Conservation (phyloP, 2,329 filamentous ascomycete genomes). For the Trichophyton benhamiae region DNA sequence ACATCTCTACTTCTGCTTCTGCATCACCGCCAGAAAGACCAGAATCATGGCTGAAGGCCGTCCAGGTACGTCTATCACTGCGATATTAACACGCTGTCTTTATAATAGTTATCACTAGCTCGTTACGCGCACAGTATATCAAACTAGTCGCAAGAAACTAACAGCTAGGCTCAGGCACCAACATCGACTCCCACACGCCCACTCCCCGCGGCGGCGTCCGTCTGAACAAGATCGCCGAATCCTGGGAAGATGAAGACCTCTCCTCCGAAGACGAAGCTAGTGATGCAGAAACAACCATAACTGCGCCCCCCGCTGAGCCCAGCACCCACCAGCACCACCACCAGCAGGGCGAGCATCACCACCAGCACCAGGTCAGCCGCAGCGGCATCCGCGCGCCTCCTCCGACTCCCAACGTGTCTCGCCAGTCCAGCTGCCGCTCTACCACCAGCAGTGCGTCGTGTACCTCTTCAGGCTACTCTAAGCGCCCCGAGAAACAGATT, state of each 20-base stretch:
- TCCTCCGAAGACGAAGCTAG: conserved; percentile 32
- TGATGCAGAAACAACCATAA: conserved; percentile 13
- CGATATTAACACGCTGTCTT: neutral
- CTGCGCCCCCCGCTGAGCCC: conserved; percentile 21
- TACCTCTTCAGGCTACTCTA: conserved; percentile 13
- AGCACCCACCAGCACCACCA: conserved; percentile 19
- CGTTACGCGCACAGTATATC: too few species aligned
- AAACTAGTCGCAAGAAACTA: neutral
- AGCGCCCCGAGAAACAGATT: conserved; percentile 79
- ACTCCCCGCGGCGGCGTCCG: neutral
- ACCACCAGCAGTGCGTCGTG: conserved; percentile 5
- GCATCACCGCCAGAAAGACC: neutral
- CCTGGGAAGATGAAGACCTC: conserved; percentile 62
- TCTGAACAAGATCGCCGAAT: conserved; percentile 44
- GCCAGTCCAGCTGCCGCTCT: conserved; percentile 10
- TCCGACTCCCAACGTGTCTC: conserved; percentile 51
- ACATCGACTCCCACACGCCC: neutral
- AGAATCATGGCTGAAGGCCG: neutral
- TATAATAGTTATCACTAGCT: neutral
- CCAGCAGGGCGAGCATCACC: conserved; percentile 6
- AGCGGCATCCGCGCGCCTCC: conserved; percentile 38
- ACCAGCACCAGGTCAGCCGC: too few species aligned
- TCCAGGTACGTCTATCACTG: neutral
- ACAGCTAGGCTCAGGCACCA: neutral
- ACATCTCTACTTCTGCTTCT: neutral